Conservation (phyloP, 108 stramenopile species). For the Nannochloropsis oceanica region DNA sequence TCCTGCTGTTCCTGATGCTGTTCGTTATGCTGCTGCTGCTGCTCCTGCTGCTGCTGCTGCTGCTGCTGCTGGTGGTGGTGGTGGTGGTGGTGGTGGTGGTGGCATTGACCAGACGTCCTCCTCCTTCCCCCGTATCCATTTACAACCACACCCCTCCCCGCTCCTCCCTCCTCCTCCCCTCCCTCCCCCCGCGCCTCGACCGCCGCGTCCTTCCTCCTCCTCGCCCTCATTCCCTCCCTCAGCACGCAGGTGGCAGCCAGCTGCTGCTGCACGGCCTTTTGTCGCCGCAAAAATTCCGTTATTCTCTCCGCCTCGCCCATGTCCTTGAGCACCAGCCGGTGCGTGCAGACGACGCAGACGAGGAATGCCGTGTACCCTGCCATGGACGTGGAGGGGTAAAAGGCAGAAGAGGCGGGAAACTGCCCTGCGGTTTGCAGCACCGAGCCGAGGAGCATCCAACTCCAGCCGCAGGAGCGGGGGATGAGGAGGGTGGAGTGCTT, state of each 20-base stretch:
- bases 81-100: neutral
- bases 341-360: neutral
- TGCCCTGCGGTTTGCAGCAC: neutral
- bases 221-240: too few relatives aligned
- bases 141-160: too few relatives aligned
- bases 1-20: too few relatives aligned
- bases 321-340: neutral
- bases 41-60: neutral
- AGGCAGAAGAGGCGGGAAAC: neutral
- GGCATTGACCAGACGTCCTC: too few relatives aligned
- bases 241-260: too few relatives aligned
- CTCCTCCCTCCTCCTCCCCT: neutral
- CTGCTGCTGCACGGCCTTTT: neutral
- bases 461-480: neutral
- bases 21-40: too few relatives aligned
- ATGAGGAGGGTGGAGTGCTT: neutral
- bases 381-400: neutral
- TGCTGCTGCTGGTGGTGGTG: neutral
- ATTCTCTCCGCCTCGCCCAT: neutral
- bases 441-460: neutral
- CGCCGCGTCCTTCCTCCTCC: too few relatives aligned
- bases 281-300: neutral
- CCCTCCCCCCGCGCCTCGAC: neutral
- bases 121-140: too few relatives aligned
- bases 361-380: neutral